These are phyloP conservation scores for Fusarium setosum DNA, from an alignment of 2,329 filamentous ascomycete genomes.

Conservation along the genomic window DNA sequence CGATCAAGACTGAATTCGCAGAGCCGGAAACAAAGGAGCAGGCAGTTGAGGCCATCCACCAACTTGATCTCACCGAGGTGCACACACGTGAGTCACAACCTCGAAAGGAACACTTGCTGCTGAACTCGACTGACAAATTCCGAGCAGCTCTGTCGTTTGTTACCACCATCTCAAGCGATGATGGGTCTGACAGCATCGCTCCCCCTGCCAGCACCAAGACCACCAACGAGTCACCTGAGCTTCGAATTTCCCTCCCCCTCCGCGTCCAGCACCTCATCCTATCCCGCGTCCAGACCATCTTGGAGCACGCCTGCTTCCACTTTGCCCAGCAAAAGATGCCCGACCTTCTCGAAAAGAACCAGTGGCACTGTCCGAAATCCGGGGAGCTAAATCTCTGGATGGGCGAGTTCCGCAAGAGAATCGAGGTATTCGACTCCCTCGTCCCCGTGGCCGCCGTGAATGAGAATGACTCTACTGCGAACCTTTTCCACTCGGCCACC, in stretches of 20 bases:
- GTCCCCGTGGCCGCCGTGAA: not conserved
- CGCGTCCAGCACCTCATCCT: constrained; percentile 4
- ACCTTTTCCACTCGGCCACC: not conserved
- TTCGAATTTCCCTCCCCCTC: not conserved
- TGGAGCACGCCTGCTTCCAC: constrained; percentile 10
- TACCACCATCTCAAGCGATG: no score
- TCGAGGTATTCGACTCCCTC: not conserved
- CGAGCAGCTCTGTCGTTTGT: no score
- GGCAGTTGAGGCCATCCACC: no score
- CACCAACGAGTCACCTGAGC: not conserved
- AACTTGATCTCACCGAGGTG: no score
- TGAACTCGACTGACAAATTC: no score
- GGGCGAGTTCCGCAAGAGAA: not conserved
- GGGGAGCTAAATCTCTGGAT: constrained; percentile 18
- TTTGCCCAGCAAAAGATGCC: constrained; percentile 10
- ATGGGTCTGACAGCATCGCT: no score
- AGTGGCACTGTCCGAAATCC: constrained; percentile 6
- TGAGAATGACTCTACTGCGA: not conserved
- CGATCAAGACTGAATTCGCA: no score
- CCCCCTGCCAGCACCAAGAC: no score
- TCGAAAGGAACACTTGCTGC: no score
- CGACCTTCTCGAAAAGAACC: not conserved
- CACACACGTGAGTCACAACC: no score
- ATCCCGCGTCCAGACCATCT: not conserved
- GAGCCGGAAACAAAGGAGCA: no score